These are phyloP conservation scores for Botrytis fragariae DNA, from an alignment of 2,329 filamentous ascomycete species.

Conservation along the genomic window DNA sequence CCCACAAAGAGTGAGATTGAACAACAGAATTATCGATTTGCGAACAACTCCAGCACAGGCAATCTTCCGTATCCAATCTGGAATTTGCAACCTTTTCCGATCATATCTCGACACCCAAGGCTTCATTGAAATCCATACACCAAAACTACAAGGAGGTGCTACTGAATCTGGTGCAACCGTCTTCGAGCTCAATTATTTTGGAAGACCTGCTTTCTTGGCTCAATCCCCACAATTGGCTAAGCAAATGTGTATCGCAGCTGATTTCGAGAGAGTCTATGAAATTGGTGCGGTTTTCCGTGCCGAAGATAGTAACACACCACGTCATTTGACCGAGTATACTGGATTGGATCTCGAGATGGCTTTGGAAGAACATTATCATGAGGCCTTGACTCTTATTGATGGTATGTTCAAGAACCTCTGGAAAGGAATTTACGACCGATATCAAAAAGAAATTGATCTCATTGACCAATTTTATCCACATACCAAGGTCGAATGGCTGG, in stretches of 20 bases:
- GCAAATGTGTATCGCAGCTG: conserved; percentile 87
- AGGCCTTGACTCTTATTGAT: conserved; percentile 78
- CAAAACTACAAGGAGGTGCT: conserved; percentile 84
- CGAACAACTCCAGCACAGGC: conserved; percentile 83
- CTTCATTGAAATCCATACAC: conserved; percentile 92
- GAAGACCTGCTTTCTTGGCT: conserved; percentile 79
- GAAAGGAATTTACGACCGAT: conserved; percentile 65
- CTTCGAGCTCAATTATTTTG: conserved; percentile 91
- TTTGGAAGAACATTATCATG: conserved; percentile 84
- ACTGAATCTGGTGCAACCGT: conserved; percentile 91
- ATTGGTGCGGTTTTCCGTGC: conserved; percentile 88
- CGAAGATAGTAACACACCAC: conserved; percentile 93
- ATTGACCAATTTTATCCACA: conserved; percentile 84
- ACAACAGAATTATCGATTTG: conserved; percentile 79
- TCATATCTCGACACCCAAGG: conserved; percentile 68
- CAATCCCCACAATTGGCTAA: conserved; percentile 92
- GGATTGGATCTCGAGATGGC: conserved; percentile 92
- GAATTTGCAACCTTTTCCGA: conserved; percentile 77
- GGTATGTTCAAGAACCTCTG: conserved; percentile 78
- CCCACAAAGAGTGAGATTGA: conserved; percentile 57
- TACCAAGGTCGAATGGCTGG: conserved; percentile 81
- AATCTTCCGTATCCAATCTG: conserved; percentile 83
- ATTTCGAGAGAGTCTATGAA: conserved; percentile 87
- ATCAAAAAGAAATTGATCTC: conserved; percentile 70
- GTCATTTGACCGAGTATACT: conserved; percentile 92